phyloP scores from a whole-genome alignment of 1,139 yeast genomes.

The Starmera stellimalicola region DNA sequence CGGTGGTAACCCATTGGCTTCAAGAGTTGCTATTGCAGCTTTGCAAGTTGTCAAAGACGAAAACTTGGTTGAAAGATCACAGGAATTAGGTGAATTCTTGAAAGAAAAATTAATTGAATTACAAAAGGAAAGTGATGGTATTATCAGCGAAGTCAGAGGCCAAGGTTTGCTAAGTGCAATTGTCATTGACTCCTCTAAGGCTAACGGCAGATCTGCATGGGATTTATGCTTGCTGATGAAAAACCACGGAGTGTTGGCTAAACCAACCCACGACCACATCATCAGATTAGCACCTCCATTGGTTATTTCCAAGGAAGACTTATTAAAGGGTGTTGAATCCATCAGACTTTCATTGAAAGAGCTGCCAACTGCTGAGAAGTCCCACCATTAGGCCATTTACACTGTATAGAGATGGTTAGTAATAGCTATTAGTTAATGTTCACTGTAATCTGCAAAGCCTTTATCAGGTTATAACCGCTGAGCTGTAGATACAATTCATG shows the following conservation, averaged over 20 bases:
- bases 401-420: too few species aligned
- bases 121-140: conserved; percentile 52
- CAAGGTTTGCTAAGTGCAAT: conserved; percentile 84
- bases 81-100: conserved; percentile 60
- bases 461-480: too few species aligned
- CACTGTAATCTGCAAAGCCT: too few species aligned
- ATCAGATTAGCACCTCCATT: conserved; percentile 95
- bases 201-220: conserved; percentile 94
- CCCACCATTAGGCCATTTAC: conserved; percentile 10
- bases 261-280: conserved; percentile 94
- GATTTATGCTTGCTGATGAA: conserved; percentile 88
- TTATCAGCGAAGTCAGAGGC: conserved; percentile 88
- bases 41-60: conserved; percentile 85
- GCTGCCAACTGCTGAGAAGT: conserved; percentile 19
- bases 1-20: conserved; percentile 96
- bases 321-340: conserved; percentile 68
- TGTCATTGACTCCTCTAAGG: conserved; percentile 76
- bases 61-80: conserved; percentile 72
- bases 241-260: conserved; percentile 82
- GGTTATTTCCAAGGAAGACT: conserved; percentile 81
- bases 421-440: too few species aligned
- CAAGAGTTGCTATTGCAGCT: conserved; percentile 92
- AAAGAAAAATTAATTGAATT: conserved; percentile 57
- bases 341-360: conserved; percentile 52
- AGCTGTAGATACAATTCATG: too few species aligned